A percentile compares a stretch with the other conserved stretches of the same genome.
Evolutionary conservation across 208 protist genomes (phyloP).

Genomic region (Crithidia brevicula): DNA sequence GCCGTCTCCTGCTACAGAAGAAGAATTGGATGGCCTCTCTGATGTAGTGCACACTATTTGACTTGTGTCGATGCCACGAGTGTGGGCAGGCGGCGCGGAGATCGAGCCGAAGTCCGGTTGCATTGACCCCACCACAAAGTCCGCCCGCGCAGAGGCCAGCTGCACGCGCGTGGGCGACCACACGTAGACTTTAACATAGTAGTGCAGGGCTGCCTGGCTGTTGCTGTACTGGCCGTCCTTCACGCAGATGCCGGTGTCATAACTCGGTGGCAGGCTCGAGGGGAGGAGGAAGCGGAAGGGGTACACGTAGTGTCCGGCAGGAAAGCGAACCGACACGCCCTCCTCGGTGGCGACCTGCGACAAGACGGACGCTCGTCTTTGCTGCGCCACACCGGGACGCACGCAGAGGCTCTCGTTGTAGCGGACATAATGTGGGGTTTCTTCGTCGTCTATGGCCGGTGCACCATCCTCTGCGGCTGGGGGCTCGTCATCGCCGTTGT

Average conservation of each 20-base stretch:
- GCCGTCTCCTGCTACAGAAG: not conserved
- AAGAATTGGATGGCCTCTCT: not conserved
- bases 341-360: slow-evolving; percentile 15
- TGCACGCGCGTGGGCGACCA: not conserved
- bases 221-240: slow-evolving; percentile 31
- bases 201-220: slow-evolving; percentile 25
- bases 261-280: slow-evolving; percentile 27
- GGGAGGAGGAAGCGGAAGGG: slow-evolving; percentile 35
- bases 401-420: slow-evolving; percentile 21
- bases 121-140: slow-evolving; percentile 26
- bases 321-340: slow-evolving; percentile 22
- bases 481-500: not conserved
- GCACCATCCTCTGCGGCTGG: not conserved
- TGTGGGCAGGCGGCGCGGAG: slow-evolving; percentile 10
- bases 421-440: not conserved
- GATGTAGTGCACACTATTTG: too few relatives aligned
- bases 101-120: slow-evolving; percentile 12
- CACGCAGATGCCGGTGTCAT: slow-evolving; percentile 29
- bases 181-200: slow-evolving; percentile 41
- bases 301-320: slow-evolving; percentile 27
- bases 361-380: slow-evolving; percentile 11
- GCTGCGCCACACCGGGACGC: slow-evolving; percentile 3
- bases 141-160: slow-evolving; percentile 11
- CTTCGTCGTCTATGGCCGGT: not conserved
- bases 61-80: too few relatives aligned